phyloP scores from a whole-genome alignment of 2,329 filamentous ascomycete genomes.

The Botrytis elliptica region DNA sequence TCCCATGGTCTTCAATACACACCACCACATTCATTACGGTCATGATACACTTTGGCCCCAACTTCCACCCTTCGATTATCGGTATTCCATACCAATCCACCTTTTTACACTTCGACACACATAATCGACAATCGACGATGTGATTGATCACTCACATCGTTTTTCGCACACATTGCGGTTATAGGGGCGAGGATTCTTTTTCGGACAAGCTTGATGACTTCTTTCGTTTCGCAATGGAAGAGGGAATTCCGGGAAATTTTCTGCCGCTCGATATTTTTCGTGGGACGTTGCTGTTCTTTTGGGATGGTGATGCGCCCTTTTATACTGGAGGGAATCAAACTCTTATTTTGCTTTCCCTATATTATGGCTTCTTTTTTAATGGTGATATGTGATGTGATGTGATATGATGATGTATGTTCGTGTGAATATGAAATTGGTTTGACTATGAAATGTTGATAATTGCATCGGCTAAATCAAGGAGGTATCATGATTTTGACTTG shows the following conservation, averaged over 20 bases:
- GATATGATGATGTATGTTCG: not conserved
- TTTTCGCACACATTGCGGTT: not conserved
- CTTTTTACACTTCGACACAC: not conserved
- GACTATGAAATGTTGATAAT: not conserved
- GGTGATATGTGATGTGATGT: not conserved
- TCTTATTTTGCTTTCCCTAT: constrained; percentile 19
- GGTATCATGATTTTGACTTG: not conserved
- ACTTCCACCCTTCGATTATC: not conserved
- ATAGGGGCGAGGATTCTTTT: not conserved
- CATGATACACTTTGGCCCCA: not conserved
- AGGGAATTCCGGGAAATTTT: not conserved
- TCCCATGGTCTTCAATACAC: not conserved
- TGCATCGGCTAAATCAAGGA: not conserved
- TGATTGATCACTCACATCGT: constrained; percentile 9
- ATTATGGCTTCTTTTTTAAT: not conserved
- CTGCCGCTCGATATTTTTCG: not conserved
- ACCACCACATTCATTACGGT: constrained; percentile 9
- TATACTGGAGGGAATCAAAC: constrained; percentile 10
- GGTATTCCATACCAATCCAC: not conserved
- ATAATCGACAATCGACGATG: not conserved
- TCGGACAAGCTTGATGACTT: constrained; percentile 6
- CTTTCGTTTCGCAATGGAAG: not conserved
- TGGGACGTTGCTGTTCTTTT: not conserved
- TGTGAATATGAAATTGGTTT: not conserved
- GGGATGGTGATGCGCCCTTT: not conserved